Percentiles rank a stretch among this genome's conserved stretches.
Evolutionary conservation across 2,329 filamentous ascomycete species (phyloP).

Genomic region (Ploettnerulaceae sp.): DNA sequence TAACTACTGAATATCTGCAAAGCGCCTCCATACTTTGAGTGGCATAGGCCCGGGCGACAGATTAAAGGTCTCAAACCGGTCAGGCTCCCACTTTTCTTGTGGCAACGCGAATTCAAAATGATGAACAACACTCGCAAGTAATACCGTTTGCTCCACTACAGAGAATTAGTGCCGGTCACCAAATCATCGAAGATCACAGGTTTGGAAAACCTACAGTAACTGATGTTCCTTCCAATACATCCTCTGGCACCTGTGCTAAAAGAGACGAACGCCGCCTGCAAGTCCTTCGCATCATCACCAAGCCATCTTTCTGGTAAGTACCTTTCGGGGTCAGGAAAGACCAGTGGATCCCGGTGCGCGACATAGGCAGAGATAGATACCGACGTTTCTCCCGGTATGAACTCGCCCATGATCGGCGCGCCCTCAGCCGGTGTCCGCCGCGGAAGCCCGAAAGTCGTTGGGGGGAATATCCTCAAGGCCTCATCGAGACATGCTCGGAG

Average conservation of each 20-base stretch:
- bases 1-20: neutral
- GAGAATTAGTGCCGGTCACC: too few species aligned
- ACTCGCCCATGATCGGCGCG: slow-evolving; percentile 40
- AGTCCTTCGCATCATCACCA: slow-evolving; percentile 37
- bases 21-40: slow-evolving; percentile 30
- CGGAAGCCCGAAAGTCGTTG: slow-evolving; percentile 40
- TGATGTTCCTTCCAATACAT: slow-evolving; percentile 40
- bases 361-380: slow-evolving; percentile 42
- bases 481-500: slow-evolving; percentile 50
- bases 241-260: slow-evolving; percentile 39
- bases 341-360: slow-evolving; percentile 37
- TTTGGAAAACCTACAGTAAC: too few species aligned
- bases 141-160: slow-evolving; percentile 45
- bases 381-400: slow-evolving; percentile 40
- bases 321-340: slow-evolving; percentile 37
- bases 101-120: slow-evolving; percentile 39
- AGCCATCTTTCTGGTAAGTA: slow-evolving; percentile 42
- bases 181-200: too few species aligned
- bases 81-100: slow-evolving; percentile 29
- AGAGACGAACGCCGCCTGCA: slow-evolving; percentile 38
- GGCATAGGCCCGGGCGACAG: slow-evolving; percentile 26
- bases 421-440: slow-evolving; percentile 44
- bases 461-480: slow-evolving; percentile 41
- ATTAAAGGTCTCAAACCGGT: slow-evolving; percentile 30
- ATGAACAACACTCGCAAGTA: slow-evolving; percentile 40